Percentiles rank a stretch among this genome's conserved stretches.
Conservation (phyloP, 129 eudicot species). For the Oenanthe sinensis region DNA sequence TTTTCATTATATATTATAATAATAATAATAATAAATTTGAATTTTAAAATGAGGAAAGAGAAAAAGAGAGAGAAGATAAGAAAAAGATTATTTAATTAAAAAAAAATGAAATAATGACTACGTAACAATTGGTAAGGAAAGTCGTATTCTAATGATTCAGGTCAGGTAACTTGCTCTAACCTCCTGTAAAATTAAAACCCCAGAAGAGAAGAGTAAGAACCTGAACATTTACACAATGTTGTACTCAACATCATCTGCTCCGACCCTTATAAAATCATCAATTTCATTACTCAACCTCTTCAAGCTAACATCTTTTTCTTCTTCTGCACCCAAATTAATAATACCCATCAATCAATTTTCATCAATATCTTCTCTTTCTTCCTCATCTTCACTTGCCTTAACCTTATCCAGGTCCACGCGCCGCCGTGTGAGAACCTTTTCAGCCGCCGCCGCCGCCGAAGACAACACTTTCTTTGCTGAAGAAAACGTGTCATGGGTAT, state of each 20-base stretch:
- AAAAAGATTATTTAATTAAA: no score
- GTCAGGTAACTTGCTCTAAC: no score
- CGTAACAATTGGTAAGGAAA: no score
- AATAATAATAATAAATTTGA: no score
- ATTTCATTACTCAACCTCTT: neutral
- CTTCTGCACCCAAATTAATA: slow-evolving; percentile 23
- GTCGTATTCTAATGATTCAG: no score
- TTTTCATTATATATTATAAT: no score
- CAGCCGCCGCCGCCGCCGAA: slow-evolving; percentile 14
- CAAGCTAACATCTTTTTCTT: slow-evolving; percentile 8
- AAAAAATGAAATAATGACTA: no score
- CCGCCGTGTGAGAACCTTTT: slow-evolving; percentile 28
- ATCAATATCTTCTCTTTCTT: slow-evolving; percentile 14
- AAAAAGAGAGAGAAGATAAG: no score
- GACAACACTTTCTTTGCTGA: slow-evolving; percentile 50
- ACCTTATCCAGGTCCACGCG: slow-evolving; percentile 18
- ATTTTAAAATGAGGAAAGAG: no score
- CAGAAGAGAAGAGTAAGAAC: no score
- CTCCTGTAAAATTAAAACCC: neutral
- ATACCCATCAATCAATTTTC: slow-evolving; percentile 17
- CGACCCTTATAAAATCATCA: neutral
- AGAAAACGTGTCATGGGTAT: slow-evolving; percentile 67
- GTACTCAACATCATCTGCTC: slow-evolving; percentile 2
- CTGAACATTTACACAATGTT: neutral
- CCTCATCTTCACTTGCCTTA: slow-evolving; percentile 12